These are phyloP conservation scores for Aphanomyces invadans DNA, from an alignment of 352 stramenopile genomes.

Conservation along the genomic window DNA sequence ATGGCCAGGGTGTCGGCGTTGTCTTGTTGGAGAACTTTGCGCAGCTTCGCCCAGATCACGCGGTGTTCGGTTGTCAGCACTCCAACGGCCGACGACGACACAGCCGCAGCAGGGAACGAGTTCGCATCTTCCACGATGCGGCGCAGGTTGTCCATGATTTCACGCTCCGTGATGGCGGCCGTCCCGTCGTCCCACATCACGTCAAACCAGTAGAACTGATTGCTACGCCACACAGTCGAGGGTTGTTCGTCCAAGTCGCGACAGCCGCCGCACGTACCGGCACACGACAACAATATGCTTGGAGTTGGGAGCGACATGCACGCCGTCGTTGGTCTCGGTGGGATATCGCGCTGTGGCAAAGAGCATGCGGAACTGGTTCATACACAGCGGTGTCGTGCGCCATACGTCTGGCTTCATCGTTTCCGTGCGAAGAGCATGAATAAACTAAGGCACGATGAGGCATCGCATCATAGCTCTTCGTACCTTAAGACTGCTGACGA, in stretches of 20 bases:
- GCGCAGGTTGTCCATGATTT: constrained; percentile 87
- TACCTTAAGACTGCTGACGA: constrained; percentile 83
- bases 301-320: constrained; percentile 71
- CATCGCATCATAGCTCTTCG: too few relatives aligned
- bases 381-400: constrained; percentile 84
- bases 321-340: constrained; percentile 53
- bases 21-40: constrained; percentile 62
- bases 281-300: constrained; percentile 92
- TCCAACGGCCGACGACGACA: constrained; percentile 62
- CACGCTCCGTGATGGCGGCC: constrained; percentile 84
- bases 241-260: too few relatives aligned
- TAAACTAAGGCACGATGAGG: constrained; percentile 45
- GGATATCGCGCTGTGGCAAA: constrained; percentile 87
- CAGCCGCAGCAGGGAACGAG: constrained; percentile 47
- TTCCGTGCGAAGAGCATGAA: constrained; percentile 82
- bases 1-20: constrained; percentile 79
- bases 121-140: constrained; percentile 84
- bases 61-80: constrained; percentile 90
- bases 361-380: constrained; percentile 92
- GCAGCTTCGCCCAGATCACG: constrained; percentile 83
- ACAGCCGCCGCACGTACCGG: too few relatives aligned
- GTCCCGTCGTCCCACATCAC: constrained; percentile 80
- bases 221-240: constrained; percentile 29
- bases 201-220: constrained; percentile 95
- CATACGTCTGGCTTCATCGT: constrained; percentile 88